Percentiles rank a stretch among this genome's conserved stretches.
phyloP scores from a whole-genome alignment of 75 land plant genomes.

The Larix kaempferi region DNA sequence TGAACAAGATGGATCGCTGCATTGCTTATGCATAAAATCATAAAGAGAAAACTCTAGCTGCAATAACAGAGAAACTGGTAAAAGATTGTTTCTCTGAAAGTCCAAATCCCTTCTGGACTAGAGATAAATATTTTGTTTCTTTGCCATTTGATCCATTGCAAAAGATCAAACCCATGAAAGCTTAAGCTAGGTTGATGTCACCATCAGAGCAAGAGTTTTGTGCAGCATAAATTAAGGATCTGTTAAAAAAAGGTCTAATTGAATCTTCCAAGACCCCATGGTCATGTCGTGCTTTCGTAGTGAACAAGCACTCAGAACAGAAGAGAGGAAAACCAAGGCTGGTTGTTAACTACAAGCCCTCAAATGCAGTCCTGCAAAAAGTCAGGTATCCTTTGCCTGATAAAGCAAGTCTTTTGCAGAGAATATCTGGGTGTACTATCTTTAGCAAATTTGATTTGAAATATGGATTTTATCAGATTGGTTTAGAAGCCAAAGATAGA shows the following conservation, averaged over 20 bases:
- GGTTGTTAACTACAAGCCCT: not conserved
- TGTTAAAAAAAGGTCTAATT: not conserved
- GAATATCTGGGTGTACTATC: not conserved
- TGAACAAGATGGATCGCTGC: no score
- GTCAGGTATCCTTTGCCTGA: not conserved
- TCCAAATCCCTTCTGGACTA: no score
- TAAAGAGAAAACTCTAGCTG: no score
- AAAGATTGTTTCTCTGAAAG: no score
- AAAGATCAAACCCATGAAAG: not conserved
- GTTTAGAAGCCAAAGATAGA: rapidly evolving
- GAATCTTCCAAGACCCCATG: not conserved
- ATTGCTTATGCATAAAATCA: no score
- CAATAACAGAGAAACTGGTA: no score
- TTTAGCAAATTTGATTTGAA: not conserved
- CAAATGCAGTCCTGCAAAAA: not conserved
- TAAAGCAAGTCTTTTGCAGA: not conserved
- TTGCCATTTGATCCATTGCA: no score
- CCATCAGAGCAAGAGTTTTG: no score
- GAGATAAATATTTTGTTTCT: no score
- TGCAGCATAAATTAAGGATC: not conserved
- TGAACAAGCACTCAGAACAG: not conserved
- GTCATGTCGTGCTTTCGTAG: not conserved
- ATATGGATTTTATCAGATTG: not conserved
- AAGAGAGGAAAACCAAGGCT: not conserved
- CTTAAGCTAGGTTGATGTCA: not conserved